Conservation (phyloP, 345 rosid genomes). For the Bretschneidera sinensis region DNA sequence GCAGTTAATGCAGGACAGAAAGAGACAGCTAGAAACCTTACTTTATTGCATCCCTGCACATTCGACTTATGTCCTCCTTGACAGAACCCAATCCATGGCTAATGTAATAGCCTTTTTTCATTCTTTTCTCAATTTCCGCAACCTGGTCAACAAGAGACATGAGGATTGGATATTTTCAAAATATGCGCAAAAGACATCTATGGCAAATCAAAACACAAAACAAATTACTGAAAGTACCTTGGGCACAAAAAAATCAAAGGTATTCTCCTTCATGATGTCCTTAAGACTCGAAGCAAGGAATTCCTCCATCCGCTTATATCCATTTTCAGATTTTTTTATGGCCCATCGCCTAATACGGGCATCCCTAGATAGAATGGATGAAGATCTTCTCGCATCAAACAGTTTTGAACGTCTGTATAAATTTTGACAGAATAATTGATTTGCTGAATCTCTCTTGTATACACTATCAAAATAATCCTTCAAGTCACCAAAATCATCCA, state of each 20-base stretch:
- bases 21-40: slow-evolving; percentile 31
- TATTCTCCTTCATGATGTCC: slow-evolving; percentile 91
- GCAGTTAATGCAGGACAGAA: slow-evolving; percentile 2
- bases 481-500: slow-evolving; percentile 87
- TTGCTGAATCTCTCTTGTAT: slow-evolving; percentile 85
- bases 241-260: slow-evolving; percentile 74
- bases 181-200: slow-evolving; percentile 4
- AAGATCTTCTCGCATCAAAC: slow-evolving; percentile 88
- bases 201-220: neutral
- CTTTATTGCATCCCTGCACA: slow-evolving; percentile 99
- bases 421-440: slow-evolving; percentile 76
- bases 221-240: slow-evolving; percentile 52
- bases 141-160: slow-evolving; percentile 47
- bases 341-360: slow-evolving; percentile 96
- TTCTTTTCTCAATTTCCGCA: slow-evolving; percentile 74
- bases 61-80: slow-evolving; percentile 91
- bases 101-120: slow-evolving; percentile 79
- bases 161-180: slow-evolving; percentile 16
- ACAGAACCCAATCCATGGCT: slow-evolving; percentile 81
- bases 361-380: slow-evolving; percentile 90
- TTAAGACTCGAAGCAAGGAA: slow-evolving; percentile 84
- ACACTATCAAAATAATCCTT: slow-evolving; percentile 95
- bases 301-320: slow-evolving; percentile 88
- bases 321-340: slow-evolving; percentile 74
- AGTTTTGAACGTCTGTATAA: slow-evolving; percentile 89